phyloP scores from a whole-genome alignment of 371 early-diverging fungal genomes.

The Nematocida ironsii region DNA sequence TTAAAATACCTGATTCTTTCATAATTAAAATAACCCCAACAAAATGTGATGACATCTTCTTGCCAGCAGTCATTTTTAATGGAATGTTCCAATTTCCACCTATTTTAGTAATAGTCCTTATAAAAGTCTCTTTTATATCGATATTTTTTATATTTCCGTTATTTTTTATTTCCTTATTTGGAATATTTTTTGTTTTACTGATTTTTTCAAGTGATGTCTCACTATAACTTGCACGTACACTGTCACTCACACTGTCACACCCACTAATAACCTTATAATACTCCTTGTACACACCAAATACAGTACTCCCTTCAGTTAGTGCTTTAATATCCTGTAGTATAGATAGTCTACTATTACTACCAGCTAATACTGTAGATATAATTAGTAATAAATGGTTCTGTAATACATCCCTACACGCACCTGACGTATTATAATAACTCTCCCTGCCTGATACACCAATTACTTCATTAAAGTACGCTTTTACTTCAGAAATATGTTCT shows the following conservation, averaged over 20 bases:
- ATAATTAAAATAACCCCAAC: slow-evolving; percentile 33
- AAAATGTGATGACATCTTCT: slow-evolving; percentile 47
- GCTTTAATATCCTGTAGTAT: slow-evolving; percentile 10
- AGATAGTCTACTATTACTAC: not conserved
- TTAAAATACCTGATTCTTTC: not conserved
- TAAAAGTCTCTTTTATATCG: slow-evolving; percentile 30
- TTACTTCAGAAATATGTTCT: slow-evolving; percentile 86
- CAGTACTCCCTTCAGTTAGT: not conserved
- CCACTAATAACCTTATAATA: not conserved
- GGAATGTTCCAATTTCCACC: slow-evolving; percentile 24
- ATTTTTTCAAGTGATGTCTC: not conserved
- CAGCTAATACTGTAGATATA: slow-evolving; percentile 73
- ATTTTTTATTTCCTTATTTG: not conserved
- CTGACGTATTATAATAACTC: slow-evolving; percentile 96
- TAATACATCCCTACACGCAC: slow-evolving; percentile 96
- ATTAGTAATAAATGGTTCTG: slow-evolving; percentile 91
- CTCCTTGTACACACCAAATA: slow-evolving; percentile 21
- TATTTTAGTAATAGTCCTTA: slow-evolving; percentile 26
- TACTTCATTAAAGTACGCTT: slow-evolving; percentile 93
- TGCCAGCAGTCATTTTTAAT: slow-evolving; percentile 44
- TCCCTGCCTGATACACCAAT: slow-evolving; percentile 89
- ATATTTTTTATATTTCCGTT: not conserved
- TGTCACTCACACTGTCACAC: not conserved
- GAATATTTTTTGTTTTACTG: not conserved
- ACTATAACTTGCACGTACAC: not conserved